These are phyloP conservation scores for Phytophthora europaea DNA, from an alignment of 352 stramenopile genomes.

Conservation along the genomic window DNA sequence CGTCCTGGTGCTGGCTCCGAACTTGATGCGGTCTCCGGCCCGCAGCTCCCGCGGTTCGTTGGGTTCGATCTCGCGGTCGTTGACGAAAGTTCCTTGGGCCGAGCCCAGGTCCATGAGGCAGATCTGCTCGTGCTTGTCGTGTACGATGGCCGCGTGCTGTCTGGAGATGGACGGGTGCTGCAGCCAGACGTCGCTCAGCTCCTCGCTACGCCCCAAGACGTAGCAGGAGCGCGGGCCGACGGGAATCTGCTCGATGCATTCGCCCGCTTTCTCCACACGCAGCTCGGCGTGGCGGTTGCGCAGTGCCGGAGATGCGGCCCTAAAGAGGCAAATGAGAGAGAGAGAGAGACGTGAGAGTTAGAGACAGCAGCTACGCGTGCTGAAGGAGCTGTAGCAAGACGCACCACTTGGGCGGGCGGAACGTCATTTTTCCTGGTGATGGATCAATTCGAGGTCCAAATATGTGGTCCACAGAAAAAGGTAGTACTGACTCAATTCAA, in stretches of 20 bases:
- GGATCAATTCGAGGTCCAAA: too few relatives aligned
- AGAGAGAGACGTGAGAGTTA: not conserved
- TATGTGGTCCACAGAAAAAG: too few relatives aligned
- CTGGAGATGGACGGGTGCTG: slow-evolving; percentile 86
- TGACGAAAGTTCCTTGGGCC: slow-evolving; percentile 88
- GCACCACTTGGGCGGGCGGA: slow-evolving; percentile 32
- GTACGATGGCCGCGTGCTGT: slow-evolving; percentile 80
- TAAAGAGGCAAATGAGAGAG: slow-evolving; percentile 26
- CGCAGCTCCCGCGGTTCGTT: slow-evolving; percentile 54
- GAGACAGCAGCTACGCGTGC: not conserved
- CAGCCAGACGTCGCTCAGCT: slow-evolving; percentile 79
- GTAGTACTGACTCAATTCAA: too few relatives aligned
- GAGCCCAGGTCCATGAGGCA: slow-evolving; percentile 82
- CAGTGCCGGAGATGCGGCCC: slow-evolving; percentile 57
- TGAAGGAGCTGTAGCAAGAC: slow-evolving; percentile 4
- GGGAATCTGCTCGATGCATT: slow-evolving; percentile 50
- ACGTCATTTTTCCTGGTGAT: slow-evolving; percentile 19
- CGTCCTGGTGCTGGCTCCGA: slow-evolving; percentile 70
- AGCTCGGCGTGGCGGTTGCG: slow-evolving; percentile 59
- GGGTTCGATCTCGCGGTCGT: slow-evolving; percentile 67
- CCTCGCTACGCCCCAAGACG: slow-evolving; percentile 81
- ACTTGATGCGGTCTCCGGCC: slow-evolving; percentile 60
- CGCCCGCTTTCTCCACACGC: slow-evolving; percentile 63
- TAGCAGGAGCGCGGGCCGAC: slow-evolving; percentile 68
- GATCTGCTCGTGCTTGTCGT: slow-evolving; percentile 65